Base-by-base conservation (phyloP, 768 basidiomycete genomes). In the Suillus subluteus region DNA sequence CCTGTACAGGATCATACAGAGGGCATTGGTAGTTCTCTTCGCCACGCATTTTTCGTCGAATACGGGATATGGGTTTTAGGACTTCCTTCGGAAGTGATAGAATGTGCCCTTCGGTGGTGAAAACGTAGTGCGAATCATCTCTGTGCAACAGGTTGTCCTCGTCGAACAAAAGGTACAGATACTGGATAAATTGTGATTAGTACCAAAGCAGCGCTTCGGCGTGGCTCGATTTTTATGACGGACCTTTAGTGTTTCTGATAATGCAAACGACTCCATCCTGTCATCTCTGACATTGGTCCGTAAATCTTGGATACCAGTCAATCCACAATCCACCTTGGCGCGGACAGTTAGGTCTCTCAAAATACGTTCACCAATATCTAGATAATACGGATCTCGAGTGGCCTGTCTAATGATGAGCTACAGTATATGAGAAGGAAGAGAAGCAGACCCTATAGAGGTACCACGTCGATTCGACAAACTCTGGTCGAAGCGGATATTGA, bases 391-490 rank as follows among this genome's bases (percentile, higher is more conserved):
- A 73, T 99, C 97, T 55, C 84, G 87, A 15, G 97, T 98, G 35
- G 96, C 96, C 94, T 96, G 71, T 56, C n/a, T 12, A 50, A 56
- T 23, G 23, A 48, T 68, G 30, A 70, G 66, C 6, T 66, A 46
- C 65, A 64, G 58, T 48, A 37, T 66, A 54, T 12, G 23, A 21
- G 7, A 55, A 41, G 50, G 32, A 55, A 30, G 55, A 58, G 32
- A 6, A 21, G 76, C 87, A 68, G 70, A 92, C 94, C 62, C 92
- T 86, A 73, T 98, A 98, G 21, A 99, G 82, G 78, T 96, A 98
- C 90, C 96, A 96, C 6, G 95, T 99, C 26, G 93, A 95, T 79
- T 99, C 98, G 65, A 98, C 86, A 71, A 98, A 96, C 78, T 99
- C 97, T 66, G 94, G 94, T 63, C 94, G 83, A 65, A 95, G 80